These are phyloP conservation scores for Orbilia javanica DNA, from an alignment of 2,329 filamentous ascomycete genomes.

Conservation along the genomic window DNA sequence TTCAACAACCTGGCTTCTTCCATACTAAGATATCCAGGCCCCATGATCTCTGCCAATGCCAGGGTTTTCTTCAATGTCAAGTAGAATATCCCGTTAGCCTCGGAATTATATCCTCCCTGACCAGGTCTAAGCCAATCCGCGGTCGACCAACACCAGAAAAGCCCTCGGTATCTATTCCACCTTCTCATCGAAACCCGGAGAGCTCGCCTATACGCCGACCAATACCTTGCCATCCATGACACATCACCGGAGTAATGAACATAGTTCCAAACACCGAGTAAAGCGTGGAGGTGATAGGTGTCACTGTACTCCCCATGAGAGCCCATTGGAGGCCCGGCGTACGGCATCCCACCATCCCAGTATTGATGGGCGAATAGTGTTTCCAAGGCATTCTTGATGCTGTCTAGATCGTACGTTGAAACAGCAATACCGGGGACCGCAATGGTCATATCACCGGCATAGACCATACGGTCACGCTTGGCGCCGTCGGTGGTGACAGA, in stretches of 20 bases:
- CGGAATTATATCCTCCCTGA: constrained; percentile 69
- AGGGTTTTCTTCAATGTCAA: constrained; percentile 71
- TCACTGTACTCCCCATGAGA: constrained; percentile 65
- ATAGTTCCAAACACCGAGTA: constrained; percentile 73
- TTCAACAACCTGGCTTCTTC: constrained; percentile 64
- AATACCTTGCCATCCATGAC: constrained; percentile 63
- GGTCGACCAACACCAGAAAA: constrained; percentile 69
- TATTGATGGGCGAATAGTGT: constrained; percentile 68
- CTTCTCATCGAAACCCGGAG: constrained; percentile 62
- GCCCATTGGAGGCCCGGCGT: constrained; percentile 67
- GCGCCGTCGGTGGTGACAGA: constrained; percentile 69
- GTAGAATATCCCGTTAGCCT: constrained; percentile 71
- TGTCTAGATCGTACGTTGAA: constrained; percentile 70
- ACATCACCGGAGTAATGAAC: constrained; percentile 71
- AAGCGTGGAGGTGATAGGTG: constrained; percentile 73
- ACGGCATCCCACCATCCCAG: constrained; percentile 68
- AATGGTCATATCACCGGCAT: constrained; percentile 74
- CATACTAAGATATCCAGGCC: constrained; percentile 64
- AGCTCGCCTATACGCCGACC: constrained; percentile 64
- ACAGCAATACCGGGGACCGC: constrained; percentile 71
- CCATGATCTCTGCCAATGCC: constrained; percentile 65
- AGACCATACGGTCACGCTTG: constrained; percentile 73
- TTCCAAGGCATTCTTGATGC: constrained; percentile 69
- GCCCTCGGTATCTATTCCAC: constrained; percentile 64
- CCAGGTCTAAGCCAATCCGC: constrained; percentile 70